Evolutionary conservation across 495 filamentous ascomycete genomes (phyloP), one percentile per base, ranked within the genome.

Genomic region (Talaromyces nanjingensis): DNA sequence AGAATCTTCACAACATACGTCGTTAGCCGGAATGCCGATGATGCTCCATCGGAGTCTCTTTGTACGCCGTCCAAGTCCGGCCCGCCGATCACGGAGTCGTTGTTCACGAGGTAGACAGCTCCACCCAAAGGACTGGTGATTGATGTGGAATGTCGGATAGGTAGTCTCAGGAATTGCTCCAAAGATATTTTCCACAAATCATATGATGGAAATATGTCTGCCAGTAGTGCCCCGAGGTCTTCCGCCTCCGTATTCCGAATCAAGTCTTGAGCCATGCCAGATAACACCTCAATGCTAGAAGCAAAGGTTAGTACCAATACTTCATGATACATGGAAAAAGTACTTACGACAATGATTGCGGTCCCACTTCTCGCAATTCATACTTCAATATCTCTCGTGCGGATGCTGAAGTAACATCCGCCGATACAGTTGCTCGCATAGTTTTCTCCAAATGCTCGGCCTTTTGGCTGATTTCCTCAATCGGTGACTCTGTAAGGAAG

Each of bases 111-210:
- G 66, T 89, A 86, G 31, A 93, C 84, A 11, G 82, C 82, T 14
- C 91, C 91, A 6, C 83, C 84, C 22, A 97, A 73, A 9, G 84
- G 81, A 69, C 86, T 91, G 5, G 88, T 89, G 7, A 96, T 81
- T 8, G 90, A 84, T 6, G 92, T 72, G 8, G 89, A 87, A 14
- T 79, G 75, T 52, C 82, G 83, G 14, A 89, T 86, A 24, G 76
- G 67, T 6, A 77, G 69, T 42, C 79, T 71, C 16, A 94, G 76
- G 68, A 93, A 87, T 2, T 76, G 79, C 0, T 60, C 65, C n/a
- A 96, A 65, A n/a, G 81, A 80, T 53, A 64, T 57, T 53, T 77
- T 68, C 86, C 86, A 89, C 20, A 74, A 66, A 12, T 69, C 63
- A 4, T 65, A 52, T 49, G 74, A 68, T 9, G 88, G 87, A 12